Percentiles rank a stretch among this genome's conserved stretches.
These are phyloP conservation scores for Picochlorum sp. DNA, from an alignment of 139 green algal species.

Conservation along the genomic window DNA sequence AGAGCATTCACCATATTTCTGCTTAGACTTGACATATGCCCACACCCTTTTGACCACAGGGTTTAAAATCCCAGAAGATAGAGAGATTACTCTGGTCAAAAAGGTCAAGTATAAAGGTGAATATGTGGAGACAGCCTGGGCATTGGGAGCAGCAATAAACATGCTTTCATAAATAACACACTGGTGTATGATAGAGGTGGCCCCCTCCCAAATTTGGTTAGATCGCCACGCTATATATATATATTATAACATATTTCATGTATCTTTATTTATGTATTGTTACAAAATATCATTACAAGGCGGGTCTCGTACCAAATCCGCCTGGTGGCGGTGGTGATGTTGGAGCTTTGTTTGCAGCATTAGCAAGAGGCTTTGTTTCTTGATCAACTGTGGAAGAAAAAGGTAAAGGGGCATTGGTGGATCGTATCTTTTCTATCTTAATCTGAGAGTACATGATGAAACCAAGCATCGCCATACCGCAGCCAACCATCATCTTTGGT, in stretches of 20 bases:
- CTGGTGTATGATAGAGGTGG: too few species aligned
- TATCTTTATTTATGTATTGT: conserved; percentile 3
- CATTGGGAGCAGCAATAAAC: conserved; percentile 82
- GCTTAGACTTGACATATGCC: conserved; percentile 84
- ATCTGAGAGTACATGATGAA: conserved; percentile 32
- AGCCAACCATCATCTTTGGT: conserved; percentile 33
- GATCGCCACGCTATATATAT: not conserved
- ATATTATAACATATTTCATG: not conserved
- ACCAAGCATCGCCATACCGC: conserved; percentile 29
- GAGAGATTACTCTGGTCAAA: conserved; percentile 51
- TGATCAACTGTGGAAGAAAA: not conserved
- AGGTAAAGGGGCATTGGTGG: not conserved
- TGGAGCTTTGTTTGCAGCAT: not conserved
- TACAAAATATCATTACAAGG: too few species aligned
- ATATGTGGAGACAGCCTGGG: conserved; percentile 83
- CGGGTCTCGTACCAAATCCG: too few species aligned
- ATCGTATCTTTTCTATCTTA: conserved; percentile 7
- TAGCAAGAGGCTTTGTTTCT: not conserved
- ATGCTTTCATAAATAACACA: conserved; percentile 15
- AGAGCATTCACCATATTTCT: conserved; percentile 73
- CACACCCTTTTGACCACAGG: conserved; percentile 78
- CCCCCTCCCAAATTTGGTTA: not conserved
- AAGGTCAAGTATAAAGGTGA: conserved; percentile 72
- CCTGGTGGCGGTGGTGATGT: not conserved
- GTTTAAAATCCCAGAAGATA: conserved; percentile 51